Conservation (phyloP, 495 filamentous ascomycete genomes). For the Trichoderma erinaceum region DNA sequence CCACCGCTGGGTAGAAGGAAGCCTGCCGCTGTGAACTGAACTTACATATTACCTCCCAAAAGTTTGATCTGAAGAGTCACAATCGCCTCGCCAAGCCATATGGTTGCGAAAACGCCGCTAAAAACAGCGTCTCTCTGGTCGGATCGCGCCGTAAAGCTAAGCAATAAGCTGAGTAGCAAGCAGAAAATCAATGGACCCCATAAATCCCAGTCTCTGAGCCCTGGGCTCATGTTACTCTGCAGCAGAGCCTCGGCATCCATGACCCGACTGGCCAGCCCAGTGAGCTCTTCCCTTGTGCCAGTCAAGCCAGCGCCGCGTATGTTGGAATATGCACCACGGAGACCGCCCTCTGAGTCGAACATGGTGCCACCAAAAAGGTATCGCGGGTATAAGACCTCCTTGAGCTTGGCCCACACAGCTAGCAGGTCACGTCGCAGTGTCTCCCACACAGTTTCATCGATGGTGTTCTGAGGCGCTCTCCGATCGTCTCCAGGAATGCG, state of each 20-base stretch:
- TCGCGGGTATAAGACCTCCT: conserved; percentile 94
- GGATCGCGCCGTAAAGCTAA: conserved; percentile 67
- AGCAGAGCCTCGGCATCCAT: conserved; percentile 59
- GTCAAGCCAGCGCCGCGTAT: conserved; percentile 42
- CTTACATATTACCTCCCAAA: conserved; percentile 94
- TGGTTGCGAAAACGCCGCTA: conserved; percentile 88
- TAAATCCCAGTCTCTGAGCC: conserved; percentile 91
- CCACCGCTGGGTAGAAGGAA: conserved; percentile 14
- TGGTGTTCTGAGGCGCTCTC: conserved; percentile 84
- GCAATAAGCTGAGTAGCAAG: conserved; percentile 73
- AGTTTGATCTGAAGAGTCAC: conserved; percentile 99
- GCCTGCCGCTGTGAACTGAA: conserved; percentile 17
- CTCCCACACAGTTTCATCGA: conserved; percentile 95
- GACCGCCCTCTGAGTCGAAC: conserved; percentile 50
- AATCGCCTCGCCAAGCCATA: conserved; percentile 95
- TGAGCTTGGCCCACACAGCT: conserved; percentile 96
- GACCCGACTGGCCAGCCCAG: conserved; percentile 50
- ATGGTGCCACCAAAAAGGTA: conserved; percentile 82
- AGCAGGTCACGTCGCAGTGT: conserved; percentile 85
- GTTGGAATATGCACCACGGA: conserved; percentile 49
- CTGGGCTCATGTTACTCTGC: conserved; percentile 79
- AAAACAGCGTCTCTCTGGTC: conserved; percentile 85
- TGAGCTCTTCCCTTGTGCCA: conserved; percentile 58
- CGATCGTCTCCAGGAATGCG: conserved; percentile 91
- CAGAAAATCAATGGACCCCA: conserved; percentile 96